Percentiles rank a stretch among this genome's conserved stretches.
Evolutionary conservation across 768 basidiomycete genomes (phyloP).

Genomic region (Rhodotorula kratochvilovae): DNA sequence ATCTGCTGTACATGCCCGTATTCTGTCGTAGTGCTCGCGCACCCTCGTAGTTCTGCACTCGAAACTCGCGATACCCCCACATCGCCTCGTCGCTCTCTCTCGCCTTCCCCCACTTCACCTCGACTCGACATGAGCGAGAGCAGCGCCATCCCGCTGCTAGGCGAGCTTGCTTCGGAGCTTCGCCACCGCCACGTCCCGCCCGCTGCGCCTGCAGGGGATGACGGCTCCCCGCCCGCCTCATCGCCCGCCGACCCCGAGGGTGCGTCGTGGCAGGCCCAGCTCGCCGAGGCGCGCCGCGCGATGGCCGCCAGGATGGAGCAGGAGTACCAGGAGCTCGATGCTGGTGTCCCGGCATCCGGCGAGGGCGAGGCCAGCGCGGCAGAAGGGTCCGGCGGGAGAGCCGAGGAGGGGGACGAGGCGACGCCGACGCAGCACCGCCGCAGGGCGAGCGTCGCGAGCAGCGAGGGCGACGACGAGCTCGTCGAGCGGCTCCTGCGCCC

Average conservation of each 20-base stretch:
- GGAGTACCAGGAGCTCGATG: neutral
- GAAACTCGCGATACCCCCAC: neutral
- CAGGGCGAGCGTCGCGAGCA: neutral
- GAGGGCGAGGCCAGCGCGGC: conserved; percentile 29
- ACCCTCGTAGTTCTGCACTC: neutral
- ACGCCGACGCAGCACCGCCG: neutral
- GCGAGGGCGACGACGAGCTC: conserved; percentile 11
- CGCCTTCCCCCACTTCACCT: neutral
- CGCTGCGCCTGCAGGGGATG: no score
- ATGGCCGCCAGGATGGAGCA: neutral
- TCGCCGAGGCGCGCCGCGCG: neutral
- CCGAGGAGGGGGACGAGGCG: neutral
- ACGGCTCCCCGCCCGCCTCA: neutral
- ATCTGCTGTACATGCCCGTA: neutral
- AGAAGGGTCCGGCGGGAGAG: neutral
- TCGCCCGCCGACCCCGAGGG: rapidly evolving
- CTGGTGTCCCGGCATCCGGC: no score
- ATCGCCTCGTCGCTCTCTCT: neutral
- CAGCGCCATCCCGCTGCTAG: no score
- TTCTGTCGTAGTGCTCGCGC: neutral
- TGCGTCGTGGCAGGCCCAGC: conserved; percentile 6
- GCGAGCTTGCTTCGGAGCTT: neutral
- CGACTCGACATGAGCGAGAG: no score
- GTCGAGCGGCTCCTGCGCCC: conserved; percentile 7
- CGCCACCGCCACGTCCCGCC: neutral